Evolutionary conservation across 2,329 filamentous ascomycete species (phyloP).

Genomic region (Colletotrichum scovillei): DNA sequence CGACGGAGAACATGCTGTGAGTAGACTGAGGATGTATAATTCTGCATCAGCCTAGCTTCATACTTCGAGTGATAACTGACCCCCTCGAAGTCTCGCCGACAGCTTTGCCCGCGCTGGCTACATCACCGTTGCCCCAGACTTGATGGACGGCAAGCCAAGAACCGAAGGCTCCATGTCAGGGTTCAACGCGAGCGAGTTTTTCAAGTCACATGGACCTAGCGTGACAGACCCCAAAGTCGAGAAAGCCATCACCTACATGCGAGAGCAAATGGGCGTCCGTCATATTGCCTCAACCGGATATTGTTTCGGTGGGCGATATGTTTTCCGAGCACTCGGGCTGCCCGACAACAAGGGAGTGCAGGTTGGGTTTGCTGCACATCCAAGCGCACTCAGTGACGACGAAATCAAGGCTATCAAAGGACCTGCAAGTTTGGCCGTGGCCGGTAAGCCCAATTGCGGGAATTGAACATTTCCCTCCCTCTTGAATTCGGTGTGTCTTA

Average conservation of each 20-base stretch:
- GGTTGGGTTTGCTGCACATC: slow-evolving; percentile 72
- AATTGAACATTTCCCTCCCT: not conserved
- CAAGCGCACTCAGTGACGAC: slow-evolving; percentile 67
- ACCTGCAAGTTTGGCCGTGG: slow-evolving; percentile 71
- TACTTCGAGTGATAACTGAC: not conserved
- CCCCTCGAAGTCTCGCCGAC: slow-evolving; percentile 62
- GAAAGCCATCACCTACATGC: slow-evolving; percentile 56
- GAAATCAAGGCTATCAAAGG: slow-evolving; percentile 68
- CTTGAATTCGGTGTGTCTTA: not conserved
- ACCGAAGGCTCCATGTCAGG: slow-evolving; percentile 44
- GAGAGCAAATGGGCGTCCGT: slow-evolving; percentile 57
- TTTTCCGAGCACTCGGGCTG: slow-evolving; percentile 59
- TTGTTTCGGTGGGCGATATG: slow-evolving; percentile 73
- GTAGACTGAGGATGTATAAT: not conserved
- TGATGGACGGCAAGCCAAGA: slow-evolving; percentile 70
- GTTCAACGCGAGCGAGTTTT: slow-evolving; percentile 55
- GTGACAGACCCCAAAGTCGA: slow-evolving; percentile 59
- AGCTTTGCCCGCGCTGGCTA: slow-evolving; percentile 75
- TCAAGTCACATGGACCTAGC: slow-evolving; percentile 50
- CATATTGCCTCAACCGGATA: slow-evolving; percentile 70
- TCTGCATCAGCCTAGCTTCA: too few relatives aligned
- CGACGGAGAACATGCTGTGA: slow-evolving; percentile 33
- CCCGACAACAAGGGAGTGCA: slow-evolving; percentile 62
- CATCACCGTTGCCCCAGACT: slow-evolving; percentile 72
- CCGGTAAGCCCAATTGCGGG: slow-evolving; percentile 51